Conservation (phyloP, 106 monocot species). For the Allium sativum region DNA sequence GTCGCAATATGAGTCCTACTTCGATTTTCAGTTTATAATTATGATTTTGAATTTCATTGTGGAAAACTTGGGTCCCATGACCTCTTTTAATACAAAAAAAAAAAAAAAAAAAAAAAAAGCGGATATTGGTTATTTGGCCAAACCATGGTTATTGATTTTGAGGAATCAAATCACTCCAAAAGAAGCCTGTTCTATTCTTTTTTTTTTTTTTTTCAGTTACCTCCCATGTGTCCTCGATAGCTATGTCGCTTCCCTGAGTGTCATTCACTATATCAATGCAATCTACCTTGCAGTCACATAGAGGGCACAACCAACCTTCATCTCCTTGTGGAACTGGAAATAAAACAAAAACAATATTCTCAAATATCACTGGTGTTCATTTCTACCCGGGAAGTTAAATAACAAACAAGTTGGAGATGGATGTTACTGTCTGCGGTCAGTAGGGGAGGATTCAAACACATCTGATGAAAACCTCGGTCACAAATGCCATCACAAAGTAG, state of each 20-base stretch:
- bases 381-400: constrained; percentile 4
- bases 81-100: too few species aligned
- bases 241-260: constrained; percentile 42
- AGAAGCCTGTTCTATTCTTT: too few species aligned
- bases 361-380: not conserved
- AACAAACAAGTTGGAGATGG: constrained; percentile 2
- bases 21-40: too few species aligned
- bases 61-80: too few species aligned
- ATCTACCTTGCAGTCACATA: constrained; percentile 90
- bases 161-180: too few species aligned
- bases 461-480: constrained; percentile 89
- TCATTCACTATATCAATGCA: constrained; percentile 77
- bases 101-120: too few species aligned
- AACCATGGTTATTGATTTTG: too few species aligned
- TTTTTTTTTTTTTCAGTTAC: constrained; percentile 20
- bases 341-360: constrained; percentile 7
- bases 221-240: constrained; percentile 71
- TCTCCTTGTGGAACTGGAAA: constrained; percentile 74
- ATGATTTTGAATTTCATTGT: too few species aligned
- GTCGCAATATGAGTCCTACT: too few species aligned
- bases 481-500: constrained; percentile 92
- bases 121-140: too few species aligned
- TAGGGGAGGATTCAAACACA: constrained; percentile 79
- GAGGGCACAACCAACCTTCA: constrained; percentile 89
- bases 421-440: constrained; percentile 69